Percentiles rank a stretch among this genome's conserved stretches.
Evolutionary conservation across 2,329 filamentous ascomycete species (phyloP).

Genomic region (Sporothrix curviconia): DNA sequence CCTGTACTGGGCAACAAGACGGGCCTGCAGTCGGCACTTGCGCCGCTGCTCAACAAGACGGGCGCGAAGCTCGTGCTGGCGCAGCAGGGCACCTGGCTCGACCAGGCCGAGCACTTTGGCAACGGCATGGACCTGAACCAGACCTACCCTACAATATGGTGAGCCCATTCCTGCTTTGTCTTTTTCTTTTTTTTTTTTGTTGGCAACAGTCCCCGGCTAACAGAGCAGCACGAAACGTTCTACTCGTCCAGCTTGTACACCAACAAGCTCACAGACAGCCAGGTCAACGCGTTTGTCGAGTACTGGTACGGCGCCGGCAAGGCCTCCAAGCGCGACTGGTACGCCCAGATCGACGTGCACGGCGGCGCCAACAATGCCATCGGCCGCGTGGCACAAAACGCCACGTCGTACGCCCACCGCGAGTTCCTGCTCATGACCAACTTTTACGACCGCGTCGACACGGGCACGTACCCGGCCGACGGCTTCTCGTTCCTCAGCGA

Average conservation of each 20-base stretch:
- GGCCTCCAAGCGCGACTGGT: constrained; percentile 33
- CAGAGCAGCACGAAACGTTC: constrained; percentile 34
- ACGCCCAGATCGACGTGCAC: constrained; percentile 37
- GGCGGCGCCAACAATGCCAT: constrained; percentile 36
- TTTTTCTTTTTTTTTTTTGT: not conserved
- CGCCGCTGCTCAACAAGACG: constrained; percentile 30
- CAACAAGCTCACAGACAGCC: constrained; percentile 29
- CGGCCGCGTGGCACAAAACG: constrained; percentile 23
- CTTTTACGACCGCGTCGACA: constrained; percentile 37
- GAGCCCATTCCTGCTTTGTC: not conserved
- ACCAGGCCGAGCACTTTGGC: constrained; percentile 29
- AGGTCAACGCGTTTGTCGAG: constrained; percentile 32
- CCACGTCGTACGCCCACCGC: constrained; percentile 36
- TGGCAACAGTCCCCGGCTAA: not conserved
- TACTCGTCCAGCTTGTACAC: constrained; percentile 37
- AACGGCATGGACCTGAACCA: constrained; percentile 27
- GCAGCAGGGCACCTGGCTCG: constrained; percentile 27
- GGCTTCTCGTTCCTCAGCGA: constrained; percentile 30
- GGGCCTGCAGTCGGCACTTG: constrained; percentile 27
- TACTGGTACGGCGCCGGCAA: constrained; percentile 36
- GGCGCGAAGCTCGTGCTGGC: constrained; percentile 29
- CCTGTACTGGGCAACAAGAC: constrained; percentile 31
- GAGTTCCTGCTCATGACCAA: constrained; percentile 44
- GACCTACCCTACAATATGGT: constrained; percentile 26
- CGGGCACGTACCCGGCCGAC: constrained; percentile 26